Percentiles rank a stretch among this genome's conserved stretches.
These are phyloP conservation scores for Postia placenta DNA, from an alignment of 768 basidiomycete genomes.

Conservation along the genomic window DNA sequence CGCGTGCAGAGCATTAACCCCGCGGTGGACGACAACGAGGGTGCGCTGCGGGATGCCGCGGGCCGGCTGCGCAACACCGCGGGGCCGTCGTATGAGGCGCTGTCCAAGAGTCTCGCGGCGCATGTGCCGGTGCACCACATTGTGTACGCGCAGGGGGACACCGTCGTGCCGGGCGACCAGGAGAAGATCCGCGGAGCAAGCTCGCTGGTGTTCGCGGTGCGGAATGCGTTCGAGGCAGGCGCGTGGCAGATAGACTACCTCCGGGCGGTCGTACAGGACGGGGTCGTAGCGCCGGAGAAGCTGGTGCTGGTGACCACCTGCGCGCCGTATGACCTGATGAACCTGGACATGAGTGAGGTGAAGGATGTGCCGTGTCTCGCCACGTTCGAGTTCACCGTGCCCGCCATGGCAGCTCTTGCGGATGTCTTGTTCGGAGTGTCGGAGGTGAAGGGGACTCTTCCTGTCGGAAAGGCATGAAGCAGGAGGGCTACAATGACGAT, in stretches of 20 bases:
- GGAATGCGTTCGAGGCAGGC: slow-evolving; percentile 48
- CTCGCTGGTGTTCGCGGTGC: slow-evolving; percentile 46
- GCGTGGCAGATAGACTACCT: slow-evolving; percentile 48
- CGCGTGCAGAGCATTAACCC: slow-evolving; percentile 49
- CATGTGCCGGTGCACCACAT: slow-evolving; percentile 35
- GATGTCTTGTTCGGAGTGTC: slow-evolving; percentile 37
- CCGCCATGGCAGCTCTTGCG: slow-evolving; percentile 41
- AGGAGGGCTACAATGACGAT: no score
- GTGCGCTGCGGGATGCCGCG: slow-evolving; percentile 32
- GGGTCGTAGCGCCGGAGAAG: slow-evolving; percentile 19
- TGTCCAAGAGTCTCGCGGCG: slow-evolving; percentile 28
- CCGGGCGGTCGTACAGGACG: no score
- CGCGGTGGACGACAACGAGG: slow-evolving; percentile 55
- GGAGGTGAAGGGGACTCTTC: slow-evolving; percentile 20
- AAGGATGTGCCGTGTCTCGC: slow-evolving; percentile 33
- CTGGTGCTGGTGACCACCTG: slow-evolving; percentile 54
- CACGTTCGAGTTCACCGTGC: slow-evolving; percentile 54
- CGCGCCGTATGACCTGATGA: slow-evolving; percentile 57
- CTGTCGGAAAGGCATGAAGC: no score
- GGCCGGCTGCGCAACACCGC: slow-evolving; percentile 51
- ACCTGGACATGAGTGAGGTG: slow-evolving; percentile 12
- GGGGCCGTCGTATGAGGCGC: slow-evolving; percentile 46
- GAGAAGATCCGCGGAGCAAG: slow-evolving; percentile 13
- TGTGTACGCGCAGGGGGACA: slow-evolving; percentile 33
- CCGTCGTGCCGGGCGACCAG: slow-evolving; percentile 2